Evolutionary conservation across 2,329 filamentous ascomycete genomes (phyloP).

Genomic region (Ilyonectria robusta): DNA sequence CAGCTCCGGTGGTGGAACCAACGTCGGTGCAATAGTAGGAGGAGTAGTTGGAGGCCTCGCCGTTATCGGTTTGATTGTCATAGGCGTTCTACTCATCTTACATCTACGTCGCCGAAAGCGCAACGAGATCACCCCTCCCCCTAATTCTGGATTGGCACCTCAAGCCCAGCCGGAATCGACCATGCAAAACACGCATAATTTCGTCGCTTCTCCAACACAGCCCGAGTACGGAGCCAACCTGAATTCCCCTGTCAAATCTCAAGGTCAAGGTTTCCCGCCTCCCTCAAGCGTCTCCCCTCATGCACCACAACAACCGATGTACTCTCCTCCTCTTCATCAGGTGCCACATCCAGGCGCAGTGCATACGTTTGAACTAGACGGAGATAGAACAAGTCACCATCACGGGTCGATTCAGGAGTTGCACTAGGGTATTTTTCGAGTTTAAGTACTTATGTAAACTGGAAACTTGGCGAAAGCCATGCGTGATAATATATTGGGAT

Average conservation of each 20-base stretch:
- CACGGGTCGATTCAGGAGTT: not conserved
- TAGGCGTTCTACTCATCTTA: slow-evolving; percentile 1
- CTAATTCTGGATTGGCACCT: not conserved
- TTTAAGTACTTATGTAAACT: not conserved
- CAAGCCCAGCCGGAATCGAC: not conserved
- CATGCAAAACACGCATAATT: not conserved
- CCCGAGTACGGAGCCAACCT: not conserved
- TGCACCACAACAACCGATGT: not conserved
- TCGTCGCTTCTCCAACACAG: slow-evolving; percentile 1
- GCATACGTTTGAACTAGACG: slow-evolving; percentile 1
- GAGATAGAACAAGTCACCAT: not conserved
- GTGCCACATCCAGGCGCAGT: not conserved
- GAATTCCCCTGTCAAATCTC: slow-evolving; percentile 2
- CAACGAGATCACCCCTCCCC: not conserved
- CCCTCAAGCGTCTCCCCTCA: not conserved
- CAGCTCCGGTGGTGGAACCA: not conserved
- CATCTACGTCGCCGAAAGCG: not conserved
- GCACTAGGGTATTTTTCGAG: slow-evolving; percentile 1
- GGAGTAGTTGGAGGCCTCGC: slow-evolving; percentile 3
- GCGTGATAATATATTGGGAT: not conserved
- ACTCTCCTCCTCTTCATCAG: not conserved
- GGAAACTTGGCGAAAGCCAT: not conserved
- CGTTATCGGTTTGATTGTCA: not conserved
- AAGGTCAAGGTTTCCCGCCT: not conserved
- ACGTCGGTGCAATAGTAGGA: slow-evolving; percentile 2